Evolutionary conservation across 306 rosid species (phyloP).

Genomic region (Castanopsis chinensis): DNA sequence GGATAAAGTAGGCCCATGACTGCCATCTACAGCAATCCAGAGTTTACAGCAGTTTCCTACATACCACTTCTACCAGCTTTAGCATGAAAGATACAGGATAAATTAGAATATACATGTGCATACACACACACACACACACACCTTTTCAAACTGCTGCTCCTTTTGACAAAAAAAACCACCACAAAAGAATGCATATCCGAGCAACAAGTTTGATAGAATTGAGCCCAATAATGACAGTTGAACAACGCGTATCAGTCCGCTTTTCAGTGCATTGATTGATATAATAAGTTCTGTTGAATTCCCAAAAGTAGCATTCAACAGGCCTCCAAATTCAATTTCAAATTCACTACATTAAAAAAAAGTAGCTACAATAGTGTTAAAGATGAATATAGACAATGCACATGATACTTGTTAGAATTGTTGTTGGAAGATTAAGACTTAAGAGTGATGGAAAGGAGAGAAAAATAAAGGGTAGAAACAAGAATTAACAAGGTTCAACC

Average conservation of each 20-base stretch:
- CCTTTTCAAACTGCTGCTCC: slow-evolving; percentile 83
- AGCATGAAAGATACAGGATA: not conserved
- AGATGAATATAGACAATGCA: too few species aligned
- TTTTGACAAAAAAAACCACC: slow-evolving; percentile 62
- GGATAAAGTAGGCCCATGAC: slow-evolving; percentile 66
- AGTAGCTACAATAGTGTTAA: not conserved
- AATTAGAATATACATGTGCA: not conserved
- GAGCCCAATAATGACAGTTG: slow-evolving; percentile 87
- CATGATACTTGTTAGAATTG: too few species aligned
- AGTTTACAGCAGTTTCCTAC: slow-evolving; percentile 70
- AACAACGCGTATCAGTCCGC: slow-evolving; percentile 69
- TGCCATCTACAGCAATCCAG: slow-evolving; percentile 70
- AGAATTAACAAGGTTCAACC: too few species aligned
- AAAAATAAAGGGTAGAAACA: too few species aligned
- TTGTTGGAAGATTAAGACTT: too few species aligned
- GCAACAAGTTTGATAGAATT: slow-evolving; percentile 85
- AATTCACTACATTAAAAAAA: slow-evolving; percentile 27
- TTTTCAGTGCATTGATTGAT: slow-evolving; percentile 73
- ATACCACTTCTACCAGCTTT: slow-evolving; percentile 35
- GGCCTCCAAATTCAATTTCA: slow-evolving; percentile 74
- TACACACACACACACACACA: slow-evolving; percentile 15
- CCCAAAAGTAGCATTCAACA: slow-evolving; percentile 83
- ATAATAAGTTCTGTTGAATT: slow-evolving; percentile 88
- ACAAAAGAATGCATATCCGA: slow-evolving; percentile 81
- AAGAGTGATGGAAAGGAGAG: too few species aligned